Conservation (phyloP, 2,329 filamentous ascomycete species). For the Pleochaeta shiraiana region DNA sequence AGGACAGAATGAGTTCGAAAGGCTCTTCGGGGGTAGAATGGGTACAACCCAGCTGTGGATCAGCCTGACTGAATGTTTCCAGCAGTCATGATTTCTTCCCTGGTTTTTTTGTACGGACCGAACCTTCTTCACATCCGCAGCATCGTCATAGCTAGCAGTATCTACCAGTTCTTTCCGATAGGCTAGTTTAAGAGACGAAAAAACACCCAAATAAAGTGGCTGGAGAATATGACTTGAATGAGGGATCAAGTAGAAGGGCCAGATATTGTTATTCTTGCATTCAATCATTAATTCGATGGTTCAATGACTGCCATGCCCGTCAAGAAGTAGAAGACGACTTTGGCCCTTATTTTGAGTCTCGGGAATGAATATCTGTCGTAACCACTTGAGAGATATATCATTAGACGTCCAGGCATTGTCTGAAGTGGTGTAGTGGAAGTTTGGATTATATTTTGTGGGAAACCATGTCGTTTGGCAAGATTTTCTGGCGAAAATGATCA, state of each 20-base stretch:
- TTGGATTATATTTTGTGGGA: too few species aligned
- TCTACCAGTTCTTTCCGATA: not conserved
- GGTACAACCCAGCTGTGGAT: not conserved
- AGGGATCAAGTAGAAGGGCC: not conserved
- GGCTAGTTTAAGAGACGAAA: not conserved
- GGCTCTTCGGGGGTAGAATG: not conserved
- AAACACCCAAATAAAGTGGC: conserved; percentile 1
- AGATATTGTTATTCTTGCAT: not conserved
- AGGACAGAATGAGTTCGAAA: too few species aligned
- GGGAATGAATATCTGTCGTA: too few species aligned
- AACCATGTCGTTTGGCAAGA: too few species aligned
- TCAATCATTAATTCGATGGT: not conserved
- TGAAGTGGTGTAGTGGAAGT: too few species aligned
- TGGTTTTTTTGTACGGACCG: not conserved
- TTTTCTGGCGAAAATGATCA: too few species aligned
- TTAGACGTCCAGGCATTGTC: too few species aligned
- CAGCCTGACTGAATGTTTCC: not conserved
- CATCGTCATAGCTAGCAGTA: not conserved
- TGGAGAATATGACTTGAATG: conserved; percentile 4
- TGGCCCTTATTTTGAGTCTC: too few species aligned
- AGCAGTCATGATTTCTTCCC: not conserved
- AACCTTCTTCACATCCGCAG: not conserved
- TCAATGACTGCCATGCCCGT: conserved; percentile 1
- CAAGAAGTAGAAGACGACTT: not conserved
- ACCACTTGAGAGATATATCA: too few species aligned